Conservation (phyloP, 2,329 filamentous ascomycete species). For the Pleurostoma richardsiae region DNA sequence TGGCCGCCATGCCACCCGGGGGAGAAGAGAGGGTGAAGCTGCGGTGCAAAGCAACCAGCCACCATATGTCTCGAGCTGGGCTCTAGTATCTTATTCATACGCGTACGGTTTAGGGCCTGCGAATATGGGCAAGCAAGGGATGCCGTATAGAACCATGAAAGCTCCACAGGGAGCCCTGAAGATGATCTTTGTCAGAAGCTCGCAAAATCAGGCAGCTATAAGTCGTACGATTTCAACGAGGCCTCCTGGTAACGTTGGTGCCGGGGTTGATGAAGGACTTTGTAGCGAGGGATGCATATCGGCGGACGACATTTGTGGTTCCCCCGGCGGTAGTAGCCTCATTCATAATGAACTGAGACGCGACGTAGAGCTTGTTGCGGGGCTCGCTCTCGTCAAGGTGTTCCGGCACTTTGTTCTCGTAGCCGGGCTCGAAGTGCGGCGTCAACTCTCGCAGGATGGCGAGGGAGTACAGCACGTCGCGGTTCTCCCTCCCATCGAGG, state of each 20-base stretch:
- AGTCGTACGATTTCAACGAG: too few relatives aligned
- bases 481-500: constrained; percentile 76
- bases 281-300: constrained; percentile 63
- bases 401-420: constrained; percentile 49
- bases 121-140: too few relatives aligned
- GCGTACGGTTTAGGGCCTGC: too few relatives aligned
- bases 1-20: too few relatives aligned
- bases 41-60: too few relatives aligned
- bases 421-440: constrained; percentile 56
- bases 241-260: constrained; percentile 38
- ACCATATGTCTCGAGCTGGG: too few relatives aligned
- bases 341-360: constrained; percentile 64
- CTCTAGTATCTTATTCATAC: too few relatives aligned
- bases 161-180: too few relatives aligned
- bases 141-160: too few relatives aligned
- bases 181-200: too few relatives aligned
- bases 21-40: too few relatives aligned
- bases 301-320: constrained; percentile 68
- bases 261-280: constrained; percentile 53
- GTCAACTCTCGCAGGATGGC: constrained; percentile 73
- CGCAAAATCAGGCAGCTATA: too few relatives aligned
- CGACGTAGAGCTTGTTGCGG: constrained; percentile 62
- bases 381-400: constrained; percentile 63
- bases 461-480: constrained; percentile 87
- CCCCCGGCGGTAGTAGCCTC: constrained; percentile 60